phyloP scores from a whole-genome alignment of 1,284 basidiomycete species.

The Boletellus deceptivus region DNA sequence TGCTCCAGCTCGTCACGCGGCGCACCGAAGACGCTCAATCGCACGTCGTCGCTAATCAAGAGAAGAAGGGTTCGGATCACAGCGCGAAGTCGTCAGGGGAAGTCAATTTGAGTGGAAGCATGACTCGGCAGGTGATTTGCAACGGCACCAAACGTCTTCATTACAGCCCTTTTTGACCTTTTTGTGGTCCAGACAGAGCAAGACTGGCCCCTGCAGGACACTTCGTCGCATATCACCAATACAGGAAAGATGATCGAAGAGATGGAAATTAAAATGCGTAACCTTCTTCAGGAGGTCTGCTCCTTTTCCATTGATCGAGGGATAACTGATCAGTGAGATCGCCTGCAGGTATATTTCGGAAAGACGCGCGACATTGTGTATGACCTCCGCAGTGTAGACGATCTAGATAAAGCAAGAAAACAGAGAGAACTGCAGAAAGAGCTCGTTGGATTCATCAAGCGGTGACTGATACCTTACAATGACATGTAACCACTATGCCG shows the following conservation, averaged over 20 bases:
- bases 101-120: conserved; percentile 88
- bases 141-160: conserved; percentile 6
- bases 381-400: conserved; percentile 84
- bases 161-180: conserved; percentile 10
- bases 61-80: conserved; percentile 40
- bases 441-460: conserved; percentile 86
- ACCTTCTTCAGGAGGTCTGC: conserved; percentile 82
- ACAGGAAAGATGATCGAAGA: conserved; percentile 95
- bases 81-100: conserved; percentile 66
- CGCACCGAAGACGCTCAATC: conserved; percentile 43
- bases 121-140: conserved; percentile 86
- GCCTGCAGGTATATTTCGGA: conserved; percentile 86
- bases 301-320: conserved; percentile 5
- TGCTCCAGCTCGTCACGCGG: conserved; percentile 86
- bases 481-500: conserved; percentile 10
- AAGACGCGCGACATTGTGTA: conserved; percentile 96
- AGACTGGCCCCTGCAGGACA: conserved; percentile 77
- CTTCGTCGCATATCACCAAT: conserved; percentile 86
- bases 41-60: conserved; percentile 19
- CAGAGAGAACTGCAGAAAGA: conserved; percentile 92
- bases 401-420: conserved; percentile 78
- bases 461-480: conserved; percentile 37
- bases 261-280: conserved; percentile 99
- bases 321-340: conserved; percentile 7
- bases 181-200: conserved; percentile 67